Evolutionary conservation across 2,329 filamentous ascomycete genomes (phyloP).

Genomic region (Fusarium tanahbumbuense): DNA sequence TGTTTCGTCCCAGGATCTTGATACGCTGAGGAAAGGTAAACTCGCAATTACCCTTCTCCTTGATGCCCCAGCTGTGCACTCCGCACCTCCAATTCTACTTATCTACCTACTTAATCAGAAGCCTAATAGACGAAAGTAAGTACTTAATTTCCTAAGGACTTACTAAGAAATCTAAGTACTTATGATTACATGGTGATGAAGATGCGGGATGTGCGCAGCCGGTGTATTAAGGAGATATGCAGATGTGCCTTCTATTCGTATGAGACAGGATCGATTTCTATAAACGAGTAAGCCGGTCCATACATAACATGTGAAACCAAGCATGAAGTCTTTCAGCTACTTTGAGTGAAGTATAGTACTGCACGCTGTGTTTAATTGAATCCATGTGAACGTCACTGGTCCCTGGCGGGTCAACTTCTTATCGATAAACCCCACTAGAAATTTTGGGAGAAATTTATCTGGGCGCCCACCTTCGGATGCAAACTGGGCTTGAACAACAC

Average conservation of each 20-base stretch:
- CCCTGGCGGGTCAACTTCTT: constrained; percentile 37
- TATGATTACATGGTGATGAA: too few relatives aligned
- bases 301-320: not conserved
- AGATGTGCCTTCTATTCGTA: not conserved
- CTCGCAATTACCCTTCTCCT: not conserved
- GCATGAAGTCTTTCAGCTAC: not conserved
- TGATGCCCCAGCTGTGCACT: too few relatives aligned
- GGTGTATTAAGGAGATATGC: not conserved
- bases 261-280: not conserved
- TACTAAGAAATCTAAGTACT: too few relatives aligned
- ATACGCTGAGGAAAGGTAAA: not conserved
- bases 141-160: too few relatives aligned
- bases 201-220: too few relatives aligned
- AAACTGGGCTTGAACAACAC: constrained; percentile 33
- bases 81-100: too few relatives aligned
- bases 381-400: not conserved
- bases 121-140: too few relatives aligned
- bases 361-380: not conserved
- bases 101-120: too few relatives aligned
- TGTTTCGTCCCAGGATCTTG: not conserved
- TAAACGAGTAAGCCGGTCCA: not conserved
- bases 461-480: constrained; percentile 25
- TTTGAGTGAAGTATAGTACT: not conserved
- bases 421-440: constrained; percentile 57
- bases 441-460: constrained; percentile 51